Percentiles rank a stretch among this genome's conserved stretches.
These are phyloP conservation scores for Suillus discolor DNA, from an alignment of 768 basidiomycete genomes.

Conservation along the genomic window DNA sequence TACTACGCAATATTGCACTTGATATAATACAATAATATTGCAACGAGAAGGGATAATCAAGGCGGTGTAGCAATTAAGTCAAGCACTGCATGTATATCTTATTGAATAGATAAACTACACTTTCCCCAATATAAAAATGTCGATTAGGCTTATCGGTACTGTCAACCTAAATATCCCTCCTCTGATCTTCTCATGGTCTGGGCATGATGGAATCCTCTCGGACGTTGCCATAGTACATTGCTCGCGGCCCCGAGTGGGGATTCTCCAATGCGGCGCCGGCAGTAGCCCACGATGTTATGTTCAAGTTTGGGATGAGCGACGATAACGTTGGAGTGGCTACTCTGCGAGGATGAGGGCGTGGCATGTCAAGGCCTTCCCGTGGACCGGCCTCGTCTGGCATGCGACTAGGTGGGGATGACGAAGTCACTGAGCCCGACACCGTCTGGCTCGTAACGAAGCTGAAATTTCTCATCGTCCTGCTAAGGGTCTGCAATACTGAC, in stretches of 20 bases:
- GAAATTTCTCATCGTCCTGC: conserved; percentile 56
- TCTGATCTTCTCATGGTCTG: conserved; percentile 28
- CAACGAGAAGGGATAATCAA: background rate
- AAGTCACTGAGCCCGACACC: conserved; percentile 24
- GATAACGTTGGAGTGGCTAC: conserved; percentile 24
- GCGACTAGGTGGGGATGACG: conserved; percentile 11
- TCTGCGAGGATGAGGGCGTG: conserved; percentile 24
- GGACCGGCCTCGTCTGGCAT: conserved; percentile 10
- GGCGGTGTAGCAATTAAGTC: background rate
- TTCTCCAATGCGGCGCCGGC: conserved; percentile 26
- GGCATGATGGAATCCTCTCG: conserved; percentile 25
- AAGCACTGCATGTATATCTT: background rate
- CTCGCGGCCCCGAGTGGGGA: background rate
- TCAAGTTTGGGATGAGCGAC: conserved; percentile 34
- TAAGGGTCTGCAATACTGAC: conserved; percentile 57
- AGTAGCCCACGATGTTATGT: conserved; percentile 35
- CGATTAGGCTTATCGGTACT: background rate
- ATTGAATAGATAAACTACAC: background rate
- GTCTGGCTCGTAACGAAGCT: conserved; percentile 35
- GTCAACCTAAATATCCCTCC: conserved; percentile 24
- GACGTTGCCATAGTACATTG: conserved; percentile 4
- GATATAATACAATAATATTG: background rate
- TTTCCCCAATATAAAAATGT: background rate
- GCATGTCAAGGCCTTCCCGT: conserved; percentile 12
- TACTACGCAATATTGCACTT: background rate